Percentiles rank a stretch among this genome's conserved stretches.
phyloP scores from a whole-genome alignment of 192 early-diverging fungal species.

The Coemansia biformis region DNA sequence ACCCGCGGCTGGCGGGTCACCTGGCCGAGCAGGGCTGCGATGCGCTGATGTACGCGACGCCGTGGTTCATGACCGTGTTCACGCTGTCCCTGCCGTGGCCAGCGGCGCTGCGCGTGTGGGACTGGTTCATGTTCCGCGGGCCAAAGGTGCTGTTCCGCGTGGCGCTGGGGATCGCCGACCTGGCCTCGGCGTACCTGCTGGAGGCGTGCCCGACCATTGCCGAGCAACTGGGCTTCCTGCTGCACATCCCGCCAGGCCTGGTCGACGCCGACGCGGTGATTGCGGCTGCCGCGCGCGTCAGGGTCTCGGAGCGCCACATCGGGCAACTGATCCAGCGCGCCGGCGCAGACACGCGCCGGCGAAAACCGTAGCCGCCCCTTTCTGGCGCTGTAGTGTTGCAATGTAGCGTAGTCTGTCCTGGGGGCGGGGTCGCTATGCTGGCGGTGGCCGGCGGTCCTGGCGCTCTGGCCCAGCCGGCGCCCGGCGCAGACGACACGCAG shows the following conservation, averaged over 20 bases:
- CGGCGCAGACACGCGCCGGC: no score
- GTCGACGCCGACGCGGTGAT: constrained; percentile 57
- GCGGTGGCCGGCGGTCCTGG: no score
- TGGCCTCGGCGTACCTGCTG: constrained; percentile 59
- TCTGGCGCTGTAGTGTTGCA: no score
- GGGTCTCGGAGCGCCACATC: constrained; percentile 56
- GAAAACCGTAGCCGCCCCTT: not conserved
- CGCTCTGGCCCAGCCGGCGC: no score
- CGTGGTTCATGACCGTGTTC: constrained; percentile 92
- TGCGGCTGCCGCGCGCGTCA: constrained; percentile 64
- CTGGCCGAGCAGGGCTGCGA: constrained; percentile 68
- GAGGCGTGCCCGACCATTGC: constrained; percentile 69
- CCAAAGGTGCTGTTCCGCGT: constrained; percentile 80
- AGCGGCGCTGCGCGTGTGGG: constrained; percentile 84
- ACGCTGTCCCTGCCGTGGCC: constrained; percentile 85
- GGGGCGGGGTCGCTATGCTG: no score
- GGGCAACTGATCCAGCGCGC: constrained; percentile 39
- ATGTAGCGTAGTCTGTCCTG: no score
- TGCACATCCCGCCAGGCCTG: constrained; percentile 66
- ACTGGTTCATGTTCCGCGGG: constrained; percentile 77
- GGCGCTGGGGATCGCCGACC: constrained; percentile 68
- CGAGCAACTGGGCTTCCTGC: constrained; percentile 68
- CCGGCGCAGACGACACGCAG: no score
- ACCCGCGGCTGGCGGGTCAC: constrained; percentile 62
- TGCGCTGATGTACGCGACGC: constrained; percentile 86